Conservation (phyloP, 2,329 filamentous ascomycete genomes). For the Curvularia lunata region DNA sequence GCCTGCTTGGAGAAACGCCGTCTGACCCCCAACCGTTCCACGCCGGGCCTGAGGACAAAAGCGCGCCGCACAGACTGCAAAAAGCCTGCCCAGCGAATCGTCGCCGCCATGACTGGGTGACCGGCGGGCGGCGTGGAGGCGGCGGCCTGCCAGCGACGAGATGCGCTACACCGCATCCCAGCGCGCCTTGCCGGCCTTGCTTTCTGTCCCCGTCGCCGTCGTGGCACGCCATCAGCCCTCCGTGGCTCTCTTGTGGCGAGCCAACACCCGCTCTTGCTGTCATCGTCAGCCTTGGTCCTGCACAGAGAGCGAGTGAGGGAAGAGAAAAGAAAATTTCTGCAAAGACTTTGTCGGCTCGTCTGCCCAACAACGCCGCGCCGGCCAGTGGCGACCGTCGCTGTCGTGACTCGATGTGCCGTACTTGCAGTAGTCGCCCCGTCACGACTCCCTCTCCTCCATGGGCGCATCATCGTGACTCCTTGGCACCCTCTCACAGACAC, state of each 20-base stretch:
- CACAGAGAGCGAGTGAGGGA: background rate
- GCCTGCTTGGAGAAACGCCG: constrained; percentile 14
- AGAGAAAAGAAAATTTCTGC: constrained; percentile 6
- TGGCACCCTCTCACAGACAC: constrained; percentile 13
- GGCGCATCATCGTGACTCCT: constrained; percentile 10
- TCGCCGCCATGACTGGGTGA: background rate
- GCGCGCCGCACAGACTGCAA: constrained; percentile 27
- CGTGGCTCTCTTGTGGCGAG: background rate
- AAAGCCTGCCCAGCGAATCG: constrained; percentile 33
- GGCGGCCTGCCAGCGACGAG: background rate
- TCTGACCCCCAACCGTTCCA: constrained; percentile 30
- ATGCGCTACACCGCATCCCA: constrained; percentile 4
- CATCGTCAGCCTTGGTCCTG: background rate
- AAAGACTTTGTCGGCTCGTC: constrained; percentile 9
- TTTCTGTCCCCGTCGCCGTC: background rate
- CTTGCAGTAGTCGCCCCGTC: background rate
- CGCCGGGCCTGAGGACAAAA: constrained; percentile 9
- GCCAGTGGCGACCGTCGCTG: constrained; percentile 1
- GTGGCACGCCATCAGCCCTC: constrained; percentile 11
- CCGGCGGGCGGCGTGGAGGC: background rate
- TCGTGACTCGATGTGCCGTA: background rate
- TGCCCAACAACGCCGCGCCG: constrained; percentile 8
- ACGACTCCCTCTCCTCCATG: background rate
- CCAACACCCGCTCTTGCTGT: background rate
- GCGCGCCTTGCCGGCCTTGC: background rate